A percentile compares a stretch with the other conserved stretches of the same genome.
These are phyloP conservation scores for Suillus subaureus DNA, from an alignment of 768 basidiomycete genomes.

Conservation along the genomic window DNA sequence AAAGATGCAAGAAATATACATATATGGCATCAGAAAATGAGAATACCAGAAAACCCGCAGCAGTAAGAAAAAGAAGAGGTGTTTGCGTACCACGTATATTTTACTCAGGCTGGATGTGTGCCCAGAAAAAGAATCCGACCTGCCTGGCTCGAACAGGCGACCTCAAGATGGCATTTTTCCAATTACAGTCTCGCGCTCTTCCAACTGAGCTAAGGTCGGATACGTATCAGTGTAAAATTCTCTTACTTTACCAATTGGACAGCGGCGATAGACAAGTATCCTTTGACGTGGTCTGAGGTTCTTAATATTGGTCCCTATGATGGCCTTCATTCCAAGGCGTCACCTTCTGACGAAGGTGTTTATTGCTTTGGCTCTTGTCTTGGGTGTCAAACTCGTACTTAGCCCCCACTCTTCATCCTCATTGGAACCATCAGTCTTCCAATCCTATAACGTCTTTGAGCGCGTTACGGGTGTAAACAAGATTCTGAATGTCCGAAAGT, in stretches of 20 bases:
- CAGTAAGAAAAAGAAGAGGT: not conserved
- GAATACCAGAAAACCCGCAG: not conserved
- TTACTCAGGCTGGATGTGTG: not conserved
- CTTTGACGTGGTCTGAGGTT: not conserved
- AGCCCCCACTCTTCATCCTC: slow-evolving; percentile 17
- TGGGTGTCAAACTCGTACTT: slow-evolving; percentile 24
- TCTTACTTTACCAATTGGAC: not conserved
- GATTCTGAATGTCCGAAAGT: slow-evolving; percentile 83
- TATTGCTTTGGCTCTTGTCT: slow-evolving; percentile 20
- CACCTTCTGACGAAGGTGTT: slow-evolving; percentile 26
- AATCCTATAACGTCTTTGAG: slow-evolving; percentile 64
- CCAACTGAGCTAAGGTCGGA: slow-evolving; percentile 55
- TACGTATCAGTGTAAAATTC: not conserved
- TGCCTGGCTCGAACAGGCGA: slow-evolving; percentile 68
- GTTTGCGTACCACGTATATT: not conserved
- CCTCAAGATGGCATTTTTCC: slow-evolving; percentile 45
- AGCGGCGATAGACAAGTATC: not conserved
- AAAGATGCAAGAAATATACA: not conserved
- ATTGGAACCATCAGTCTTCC: slow-evolving; percentile 37
- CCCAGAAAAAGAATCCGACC: slow-evolving; percentile 41
- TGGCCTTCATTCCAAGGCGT: slow-evolving; percentile 35
- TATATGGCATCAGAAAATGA: not conserved
- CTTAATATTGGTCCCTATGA: slow-evolving; percentile 9
- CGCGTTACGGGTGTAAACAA: slow-evolving; percentile 69
- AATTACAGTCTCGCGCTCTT: slow-evolving; percentile 54